phyloP scores from a whole-genome alignment of 139 green algal species.

The Chlorella sp. region DNA sequence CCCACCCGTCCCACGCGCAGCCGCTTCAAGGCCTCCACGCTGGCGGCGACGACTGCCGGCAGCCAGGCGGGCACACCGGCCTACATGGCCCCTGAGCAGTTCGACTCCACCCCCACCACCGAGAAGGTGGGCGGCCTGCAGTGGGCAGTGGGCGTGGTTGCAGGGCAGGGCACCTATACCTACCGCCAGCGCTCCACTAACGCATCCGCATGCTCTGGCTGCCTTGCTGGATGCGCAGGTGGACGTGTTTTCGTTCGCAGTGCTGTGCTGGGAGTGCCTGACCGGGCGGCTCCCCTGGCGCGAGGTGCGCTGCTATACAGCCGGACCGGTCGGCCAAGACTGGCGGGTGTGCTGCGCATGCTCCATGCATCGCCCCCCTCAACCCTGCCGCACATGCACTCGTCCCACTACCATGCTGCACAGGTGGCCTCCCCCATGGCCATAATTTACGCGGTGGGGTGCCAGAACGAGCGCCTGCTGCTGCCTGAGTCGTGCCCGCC shows the following conservation, averaged over 20 bases:
- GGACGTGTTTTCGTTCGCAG: constrained; percentile 57
- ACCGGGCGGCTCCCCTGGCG: constrained; percentile 72
- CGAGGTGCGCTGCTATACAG: background rate
- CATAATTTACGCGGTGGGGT: constrained; percentile 24
- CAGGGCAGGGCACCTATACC: too few relatives aligned
- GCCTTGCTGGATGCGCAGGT: constrained; percentile 19
- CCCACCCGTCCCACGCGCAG: constrained; percentile 23
- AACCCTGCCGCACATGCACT: background rate
- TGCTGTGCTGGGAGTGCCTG: constrained; percentile 79
- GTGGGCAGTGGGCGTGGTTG: too few relatives aligned
- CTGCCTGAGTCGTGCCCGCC: constrained; percentile 51
- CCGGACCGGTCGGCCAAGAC: too few relatives aligned
- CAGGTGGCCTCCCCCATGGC: background rate
- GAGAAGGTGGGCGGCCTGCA: constrained; percentile 33
- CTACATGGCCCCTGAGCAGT: constrained; percentile 78
- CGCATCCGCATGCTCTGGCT: too few relatives aligned
- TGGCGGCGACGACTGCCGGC: constrained; percentile 63
- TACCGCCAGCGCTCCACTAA: too few relatives aligned
- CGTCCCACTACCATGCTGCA: too few relatives aligned
- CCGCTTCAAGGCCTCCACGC: constrained; percentile 62
- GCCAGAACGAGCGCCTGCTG: constrained; percentile 55
- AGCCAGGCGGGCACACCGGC: constrained; percentile 68
- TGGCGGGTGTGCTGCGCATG: background rate
- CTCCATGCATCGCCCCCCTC: background rate
- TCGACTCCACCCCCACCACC: constrained; percentile 36